Conservation (phyloP, 169 alveolate genomes). For the Plasmodium fragile region DNA sequence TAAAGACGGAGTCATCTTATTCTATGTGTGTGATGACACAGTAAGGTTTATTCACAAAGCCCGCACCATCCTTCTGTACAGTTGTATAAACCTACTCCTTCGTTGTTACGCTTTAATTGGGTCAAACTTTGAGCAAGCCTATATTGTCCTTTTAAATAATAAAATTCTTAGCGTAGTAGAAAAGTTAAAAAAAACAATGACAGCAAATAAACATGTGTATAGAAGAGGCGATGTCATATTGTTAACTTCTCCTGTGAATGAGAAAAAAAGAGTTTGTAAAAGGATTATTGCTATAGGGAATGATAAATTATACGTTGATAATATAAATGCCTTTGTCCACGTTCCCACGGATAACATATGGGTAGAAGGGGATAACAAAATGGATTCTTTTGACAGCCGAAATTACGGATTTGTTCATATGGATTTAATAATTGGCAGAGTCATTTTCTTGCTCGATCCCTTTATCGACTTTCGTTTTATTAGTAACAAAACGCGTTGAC, state of each 20-base stretch:
- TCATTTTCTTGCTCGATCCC: constrained; percentile 64
- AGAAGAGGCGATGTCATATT: constrained; percentile 71
- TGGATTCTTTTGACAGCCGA: constrained; percentile 76
- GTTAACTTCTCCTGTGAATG: constrained; percentile 67
- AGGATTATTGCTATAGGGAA: constrained; percentile 72
- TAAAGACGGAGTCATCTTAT: constrained; percentile 73
- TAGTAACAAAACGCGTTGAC: neutral
- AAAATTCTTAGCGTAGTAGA: constrained; percentile 11
- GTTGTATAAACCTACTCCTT: constrained; percentile 14
- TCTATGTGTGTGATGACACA: constrained; percentile 62
- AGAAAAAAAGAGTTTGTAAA: constrained; percentile 74
- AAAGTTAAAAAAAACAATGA: constrained; percentile 1
- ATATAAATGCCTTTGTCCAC: constrained; percentile 32
- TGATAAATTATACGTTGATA: constrained; percentile 62
- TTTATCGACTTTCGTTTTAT: constrained; percentile 43
- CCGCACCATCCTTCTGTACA: constrained; percentile 3
- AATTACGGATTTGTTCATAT: constrained; percentile 70
- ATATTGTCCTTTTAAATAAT: neutral
- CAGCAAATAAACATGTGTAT: constrained; percentile 21
- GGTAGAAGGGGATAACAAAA: constrained; percentile 75
- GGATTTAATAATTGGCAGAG: constrained; percentile 58
- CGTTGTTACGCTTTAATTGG: neutral
- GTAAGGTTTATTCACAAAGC: constrained; percentile 23
- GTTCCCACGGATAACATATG: constrained; percentile 56
- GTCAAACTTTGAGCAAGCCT: neutral